Percentiles rank a stretch among this genome's conserved stretches.
These are phyloP conservation scores for Helenozyma baotianmanensis DNA, from an alignment of 805 yeast genomes.

Conservation along the genomic window DNA sequence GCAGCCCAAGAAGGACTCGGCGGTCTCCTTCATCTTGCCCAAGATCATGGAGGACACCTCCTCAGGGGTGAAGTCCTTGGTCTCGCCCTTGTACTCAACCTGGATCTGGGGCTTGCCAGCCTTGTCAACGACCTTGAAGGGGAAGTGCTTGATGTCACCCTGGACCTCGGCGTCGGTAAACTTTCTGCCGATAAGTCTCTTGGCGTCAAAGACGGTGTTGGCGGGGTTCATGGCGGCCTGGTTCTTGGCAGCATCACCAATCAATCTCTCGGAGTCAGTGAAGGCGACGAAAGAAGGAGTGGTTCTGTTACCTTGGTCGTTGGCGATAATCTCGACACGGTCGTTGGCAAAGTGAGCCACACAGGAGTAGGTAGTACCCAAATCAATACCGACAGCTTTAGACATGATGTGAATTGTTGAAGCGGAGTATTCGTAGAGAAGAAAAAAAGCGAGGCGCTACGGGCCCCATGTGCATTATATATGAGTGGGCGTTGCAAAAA, in stretches of 20 bases:
- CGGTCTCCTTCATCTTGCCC: constrained; percentile 43
- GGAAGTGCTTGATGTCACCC: constrained; percentile 29
- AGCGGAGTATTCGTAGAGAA: no score
- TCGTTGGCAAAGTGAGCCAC: constrained; percentile 31
- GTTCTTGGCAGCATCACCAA: constrained; percentile 33
- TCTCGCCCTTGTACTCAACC: constrained; percentile 30
- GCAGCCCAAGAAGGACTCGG: constrained; percentile 71
- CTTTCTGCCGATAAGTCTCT: constrained; percentile 31
- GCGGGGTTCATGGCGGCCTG: constrained; percentile 32
- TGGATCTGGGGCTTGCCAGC: constrained; percentile 27
- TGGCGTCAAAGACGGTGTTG: constrained; percentile 31
- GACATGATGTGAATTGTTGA: constrained; percentile 23
- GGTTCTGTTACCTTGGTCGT: constrained; percentile 33
- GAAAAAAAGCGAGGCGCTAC: constrained; percentile 4
- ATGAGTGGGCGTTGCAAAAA: background rate
- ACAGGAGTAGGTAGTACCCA: constrained; percentile 32
- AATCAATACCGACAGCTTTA: constrained; percentile 31
- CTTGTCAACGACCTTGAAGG: constrained; percentile 28
- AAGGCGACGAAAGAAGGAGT: constrained; percentile 31
- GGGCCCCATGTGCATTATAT: constrained; percentile 4
- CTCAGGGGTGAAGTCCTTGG: constrained; percentile 30
- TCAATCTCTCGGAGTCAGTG: constrained; percentile 31
- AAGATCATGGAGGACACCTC: constrained; percentile 30
- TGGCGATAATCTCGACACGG: constrained; percentile 30
- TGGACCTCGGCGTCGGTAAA: constrained; percentile 25